Base-by-base conservation (phyloP, 495 filamentous ascomycete species). In the Cercophora newfieldiana region DNA sequence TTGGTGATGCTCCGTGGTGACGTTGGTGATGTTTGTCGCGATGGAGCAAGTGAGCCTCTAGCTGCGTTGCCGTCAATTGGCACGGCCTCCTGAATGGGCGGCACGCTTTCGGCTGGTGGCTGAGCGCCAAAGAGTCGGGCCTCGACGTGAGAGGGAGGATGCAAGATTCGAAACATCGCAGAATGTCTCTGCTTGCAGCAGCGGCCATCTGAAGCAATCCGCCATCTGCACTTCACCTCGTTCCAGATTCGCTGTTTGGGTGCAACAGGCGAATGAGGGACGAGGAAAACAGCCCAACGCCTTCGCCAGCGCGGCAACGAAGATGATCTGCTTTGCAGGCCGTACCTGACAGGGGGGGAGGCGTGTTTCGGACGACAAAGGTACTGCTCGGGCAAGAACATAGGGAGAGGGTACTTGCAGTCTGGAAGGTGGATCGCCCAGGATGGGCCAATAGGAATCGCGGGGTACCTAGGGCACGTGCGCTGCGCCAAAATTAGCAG, bases 321-420 rank as follows among this genome's bases (percentile, higher is more conserved):
- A 29, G 44, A 60, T 55, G 63, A 70, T 70, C 68, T 61, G 51
- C 68, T 54, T 62, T 65, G 65, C 65, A 67, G 54, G 51, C 49
- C 28, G 65, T 67, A 58, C 68, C 68, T 70, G 68, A 59, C 65
- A 66, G 19, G 14, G 29, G 2, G 24, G 21, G 24, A 19, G 29
- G 64, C 37, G 49, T 19, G 29, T 22, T 48, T 55, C 29, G 50
- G 49, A 24, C 44, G 57, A 31, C 29, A 56, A 19, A 59, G 31
- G 64, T 54, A 61, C 16, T 54, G 37, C 16, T 28, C 19, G 19
- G 48, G 24, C 29, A n/a, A n/a, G 44, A 53, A 53, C 5, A 4
- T 31, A 37, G 26, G 1, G 54, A 25, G 19, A 48, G 26, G 64
- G 48, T 66, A 66, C 64, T 22, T 61, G 47, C 44, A 24, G 6